Conservation (phyloP, 2,329 filamentous ascomycete genomes). For the Penicillium fuscoglaucum region DNA sequence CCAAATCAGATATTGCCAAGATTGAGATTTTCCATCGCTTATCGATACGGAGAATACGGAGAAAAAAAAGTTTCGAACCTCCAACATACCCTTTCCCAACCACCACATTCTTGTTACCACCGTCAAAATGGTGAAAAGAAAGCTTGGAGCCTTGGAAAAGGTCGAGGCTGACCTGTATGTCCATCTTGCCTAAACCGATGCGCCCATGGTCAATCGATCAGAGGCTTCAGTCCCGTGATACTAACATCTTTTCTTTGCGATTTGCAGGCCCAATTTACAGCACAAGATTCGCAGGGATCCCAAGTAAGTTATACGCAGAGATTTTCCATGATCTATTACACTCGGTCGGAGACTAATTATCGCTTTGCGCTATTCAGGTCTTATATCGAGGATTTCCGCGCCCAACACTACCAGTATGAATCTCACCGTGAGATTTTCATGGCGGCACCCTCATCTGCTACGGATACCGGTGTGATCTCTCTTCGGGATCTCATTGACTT, state of each 20-base stretch:
- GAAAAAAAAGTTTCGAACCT: constrained; percentile 35
- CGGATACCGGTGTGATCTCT: constrained; percentile 74
- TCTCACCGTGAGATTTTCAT: constrained; percentile 90
- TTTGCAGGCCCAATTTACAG: constrained; percentile 71
- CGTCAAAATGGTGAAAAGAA: constrained; percentile 73
- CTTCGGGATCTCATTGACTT: constrained; percentile 92
- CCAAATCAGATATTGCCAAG: constrained; percentile 1
- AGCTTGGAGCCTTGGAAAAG: constrained; percentile 90
- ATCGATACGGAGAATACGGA: constrained; percentile 38
- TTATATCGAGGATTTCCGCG: constrained; percentile 84
- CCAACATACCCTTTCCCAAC: constrained; percentile 58
- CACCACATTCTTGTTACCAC: constrained; percentile 8
- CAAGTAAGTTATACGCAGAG: constrained; percentile 52
- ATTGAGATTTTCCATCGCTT: constrained; percentile 28
- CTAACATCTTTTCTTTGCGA: constrained; percentile 24
- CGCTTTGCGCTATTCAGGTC: constrained; percentile 54
- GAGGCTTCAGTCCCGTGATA: constrained; percentile 18
- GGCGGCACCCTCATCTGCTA: constrained; percentile 74
- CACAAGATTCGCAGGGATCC: constrained; percentile 90
- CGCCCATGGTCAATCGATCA: constrained; percentile 7
- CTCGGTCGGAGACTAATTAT: constrained; percentile 8
- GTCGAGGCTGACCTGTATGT: constrained; percentile 81
- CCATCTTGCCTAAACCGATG: neutral
- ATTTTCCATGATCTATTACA: neutral
- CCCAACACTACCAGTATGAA: constrained; percentile 89